Base-by-base conservation (phyloP, 1,139 yeast genomes). In the Yamadazyma diddensiae region DNA sequence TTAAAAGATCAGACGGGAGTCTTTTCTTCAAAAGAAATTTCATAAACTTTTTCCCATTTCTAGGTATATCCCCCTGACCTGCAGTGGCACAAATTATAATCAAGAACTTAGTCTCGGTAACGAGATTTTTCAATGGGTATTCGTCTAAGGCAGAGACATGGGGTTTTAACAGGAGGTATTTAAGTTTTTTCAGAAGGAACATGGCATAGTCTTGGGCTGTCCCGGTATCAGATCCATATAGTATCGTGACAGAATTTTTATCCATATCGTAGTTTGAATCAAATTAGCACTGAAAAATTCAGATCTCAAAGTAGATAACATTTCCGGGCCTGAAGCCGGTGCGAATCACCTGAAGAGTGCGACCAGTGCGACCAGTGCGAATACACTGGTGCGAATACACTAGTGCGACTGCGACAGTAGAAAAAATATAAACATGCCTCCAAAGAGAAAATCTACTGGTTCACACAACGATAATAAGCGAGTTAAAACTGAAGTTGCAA, bases 151-250 rank as follows among this genome's bases (percentile, higher is more conserved):
- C 53, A 13, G 70, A 60, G 9, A 80, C 57, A 0, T 57, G 60
- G 6, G 83, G 77, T 3, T 65, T 59, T 40, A 81, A 68, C 44
- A 75, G 74, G 25, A 70, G 59, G 42, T 85, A 71, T 31, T 76
- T 74, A 31, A 85, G 69, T 26, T 70, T 65, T 30, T 73, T 65
- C 21, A 78, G 72, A 21, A 90, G 59, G 27, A 77, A 70, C 34
- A 73, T 71, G 1, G 97, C 96, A 49, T 77, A 82, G 48, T 92
- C 97, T 47, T 84, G 87, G 1, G 96, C 76, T 47, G 86, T 88
- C 1, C 97, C 98, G 0, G 97, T 86, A 52, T 90, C 97, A 1
- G 96, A 82, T 0, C 97, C 97, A 54, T 84, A 90, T 1, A 92
- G 62, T 11, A 92, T 73, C 18, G 80, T 77, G 10, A 84, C 43